Evolutionary conservation across 176 grass and related monocot genomes (phyloP), one percentile per base, ranked within the genome.

Genomic region (Avena atlantica): DNA sequence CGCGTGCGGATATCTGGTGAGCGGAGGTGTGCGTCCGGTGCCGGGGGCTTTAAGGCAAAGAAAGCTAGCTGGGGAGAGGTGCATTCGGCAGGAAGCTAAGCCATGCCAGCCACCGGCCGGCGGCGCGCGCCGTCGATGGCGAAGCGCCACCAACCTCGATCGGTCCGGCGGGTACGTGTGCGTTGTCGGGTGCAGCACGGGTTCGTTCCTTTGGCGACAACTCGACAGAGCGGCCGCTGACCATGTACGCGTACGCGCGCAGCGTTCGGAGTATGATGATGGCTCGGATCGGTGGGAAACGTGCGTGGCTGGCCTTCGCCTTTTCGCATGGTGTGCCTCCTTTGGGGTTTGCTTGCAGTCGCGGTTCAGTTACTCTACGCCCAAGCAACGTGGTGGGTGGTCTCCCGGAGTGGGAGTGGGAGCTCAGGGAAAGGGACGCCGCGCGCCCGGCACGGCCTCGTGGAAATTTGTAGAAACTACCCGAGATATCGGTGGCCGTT

Each of bases 371-470:
- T 92, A 37, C 81, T 96, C 86, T 0, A 51, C 67, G 88, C 48
- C 67, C 70, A 98, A 98, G 96, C 96, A 95, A 98, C 66, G 76
- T 65, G 92, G 93, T 96, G 88, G 96, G 93, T 94, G 91, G 87
- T 91, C 77, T 23, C 76, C n/a, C 4, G 81, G 47, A 87, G 85
- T 91, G 85, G 89, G 89, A 87, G 89, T 79, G 52, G 88, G 66
- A 27, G 42, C 37, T 36, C 3, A 73, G 59, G 64, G 88, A 89
- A 89, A 77, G 72, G 5, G 69, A 78, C 65, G 64, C 64, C 27
- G 63, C 88, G 85, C 50, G 25, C 24, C 14, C 4, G 11, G 29
- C 17, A 40, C 16, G 42, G 70, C 63, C 27, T 12, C 62, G 6
- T 49, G 44, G 70, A 73, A 50, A 15, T 27, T 16, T 27, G 72